Percentiles rank a stretch among this genome's conserved stretches.
These are phyloP conservation scores for Pelargonium cotyledonis DNA, from an alignment of 441 rosid species.

Conservation along the genomic window DNA sequence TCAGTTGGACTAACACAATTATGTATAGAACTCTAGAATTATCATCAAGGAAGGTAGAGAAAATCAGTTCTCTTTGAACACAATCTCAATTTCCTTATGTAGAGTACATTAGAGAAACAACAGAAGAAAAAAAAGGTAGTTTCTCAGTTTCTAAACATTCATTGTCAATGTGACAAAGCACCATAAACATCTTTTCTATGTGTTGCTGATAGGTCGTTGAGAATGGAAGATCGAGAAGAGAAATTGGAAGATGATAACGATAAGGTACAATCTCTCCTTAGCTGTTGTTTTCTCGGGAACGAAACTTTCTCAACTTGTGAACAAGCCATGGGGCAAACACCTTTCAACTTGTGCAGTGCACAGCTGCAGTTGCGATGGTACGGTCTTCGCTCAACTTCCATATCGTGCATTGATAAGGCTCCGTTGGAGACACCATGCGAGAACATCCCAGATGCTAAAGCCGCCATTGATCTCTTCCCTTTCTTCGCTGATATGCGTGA, in stretches of 20 bases:
- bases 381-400: constrained; percentile 47
- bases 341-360: constrained; percentile 43
- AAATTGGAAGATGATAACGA: constrained; percentile 13
- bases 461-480: neutral
- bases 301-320: constrained; percentile 34
- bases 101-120: neutral
- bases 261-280: neutral
- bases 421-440: constrained; percentile 50
- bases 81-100: neutral
- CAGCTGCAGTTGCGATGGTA: constrained; percentile 68
- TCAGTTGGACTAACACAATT: too few relatives aligned
- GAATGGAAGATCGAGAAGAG: constrained; percentile 19
- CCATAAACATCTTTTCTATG: too few relatives aligned
- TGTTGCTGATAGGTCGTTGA: too few relatives aligned
- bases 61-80: neutral
- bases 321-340: constrained; percentile 28
- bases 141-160: neutral
- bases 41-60: neutral
- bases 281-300: constrained; percentile 40
- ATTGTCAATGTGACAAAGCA: neutral
- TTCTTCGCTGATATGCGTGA: neutral
- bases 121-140: neutral
- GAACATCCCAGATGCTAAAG: constrained; percentile 44
- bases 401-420: constrained; percentile 39
- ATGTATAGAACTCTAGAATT: too few relatives aligned